Base-by-base conservation (phyloP, 1,284 basidiomycete genomes). In the Xerocomus nothofagi region DNA sequence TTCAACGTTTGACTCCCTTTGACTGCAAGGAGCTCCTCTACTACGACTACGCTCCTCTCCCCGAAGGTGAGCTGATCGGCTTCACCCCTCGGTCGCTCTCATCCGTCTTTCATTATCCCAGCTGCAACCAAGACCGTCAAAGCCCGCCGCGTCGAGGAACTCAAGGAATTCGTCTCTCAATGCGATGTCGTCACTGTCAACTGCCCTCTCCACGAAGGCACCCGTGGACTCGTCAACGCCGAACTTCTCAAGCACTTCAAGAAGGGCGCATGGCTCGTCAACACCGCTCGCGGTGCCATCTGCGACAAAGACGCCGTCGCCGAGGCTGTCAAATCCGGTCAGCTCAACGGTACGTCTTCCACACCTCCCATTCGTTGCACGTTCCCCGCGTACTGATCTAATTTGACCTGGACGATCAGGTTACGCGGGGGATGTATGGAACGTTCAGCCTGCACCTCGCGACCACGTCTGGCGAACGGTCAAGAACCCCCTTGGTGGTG, bases 221-320 rank as follows among this genome's bases (percentile, higher is more conserved):
- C 93, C 32, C 75, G 76, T 40, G 89, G 87, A 20, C 80, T 94
- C 29, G 77, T 94, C 63, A 91, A 93, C 75, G 79, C 81, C 37
- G 90, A 94, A 33, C 82, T 91, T 44, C 77, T 98, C 60, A 80
- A 81, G 65, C 87, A 91, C 75, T 91, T 97, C 82, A 97, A 98
- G 81, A 88, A 89, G 65, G 85, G 85, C 42, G 79, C 88, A n/a
- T 94, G 89, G 88, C 80, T 95, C 59, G 84, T 96, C 67, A 95
- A 96, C 81, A 95, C 93, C 27, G 93, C 93, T 37, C 91, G 93
- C 61, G 94, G 94, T 39, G 94, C 94, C 44, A 94, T 98, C 65
- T 91, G 87, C 69, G 86, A 93, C 72, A 84, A 85, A 57, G 79
- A 91, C 55, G 92, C 84, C 39, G 84, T 97, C 51, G 84, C 84